phyloP scores from a whole-genome alignment of 768 basidiomycete species.

The Nidula microcarpa region DNA sequence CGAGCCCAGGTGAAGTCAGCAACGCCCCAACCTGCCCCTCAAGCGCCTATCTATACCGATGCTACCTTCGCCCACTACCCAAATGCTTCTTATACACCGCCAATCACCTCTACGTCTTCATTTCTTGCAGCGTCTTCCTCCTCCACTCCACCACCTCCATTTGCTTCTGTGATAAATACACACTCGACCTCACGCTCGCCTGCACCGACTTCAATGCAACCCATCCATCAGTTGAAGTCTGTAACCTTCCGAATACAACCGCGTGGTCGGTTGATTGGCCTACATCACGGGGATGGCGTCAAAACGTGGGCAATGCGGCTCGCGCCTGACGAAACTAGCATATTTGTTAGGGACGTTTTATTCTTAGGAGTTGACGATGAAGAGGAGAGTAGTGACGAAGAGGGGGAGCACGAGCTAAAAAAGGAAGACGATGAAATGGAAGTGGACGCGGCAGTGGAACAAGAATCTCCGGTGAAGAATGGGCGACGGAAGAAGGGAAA shows the following conservation, averaged over 20 bases:
- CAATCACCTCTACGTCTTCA: slow-evolving; percentile 16
- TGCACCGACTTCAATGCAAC: slow-evolving; percentile 28
- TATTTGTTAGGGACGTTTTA: slow-evolving; percentile 51
- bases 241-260: slow-evolving; percentile 59
- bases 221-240: slow-evolving; percentile 46
- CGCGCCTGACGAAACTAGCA: slow-evolving; percentile 48
- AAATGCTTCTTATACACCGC: slow-evolving; percentile 47
- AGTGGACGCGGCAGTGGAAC: slow-evolving; percentile 38
- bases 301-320: slow-evolving; percentile 70
- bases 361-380: slow-evolving; percentile 59
- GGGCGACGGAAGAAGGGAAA: slow-evolving; percentile 35
- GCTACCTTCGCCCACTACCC: slow-evolving; percentile 48
- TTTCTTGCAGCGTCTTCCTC: slow-evolving; percentile 14
- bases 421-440: slow-evolving; percentile 45
- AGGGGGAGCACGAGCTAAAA: slow-evolving; percentile 26
- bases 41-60: slow-evolving; percentile 28
- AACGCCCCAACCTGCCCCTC: slow-evolving; percentile 26
- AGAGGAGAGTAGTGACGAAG: slow-evolving; percentile 53
- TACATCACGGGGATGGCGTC: slow-evolving; percentile 71
- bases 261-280: slow-evolving; percentile 47
- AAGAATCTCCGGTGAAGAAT: slow-evolving; percentile 35
- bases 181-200: slow-evolving; percentile 35
- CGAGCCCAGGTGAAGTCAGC: slow-evolving; percentile 16
- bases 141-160: slow-evolving; percentile 16
- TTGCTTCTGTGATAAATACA: slow-evolving; percentile 15